A percentile compares a stretch with the other conserved stretches of the same genome.
Conservation (phyloP, 2,329 filamentous ascomycete genomes). For the Stenocarpella maydis region DNA sequence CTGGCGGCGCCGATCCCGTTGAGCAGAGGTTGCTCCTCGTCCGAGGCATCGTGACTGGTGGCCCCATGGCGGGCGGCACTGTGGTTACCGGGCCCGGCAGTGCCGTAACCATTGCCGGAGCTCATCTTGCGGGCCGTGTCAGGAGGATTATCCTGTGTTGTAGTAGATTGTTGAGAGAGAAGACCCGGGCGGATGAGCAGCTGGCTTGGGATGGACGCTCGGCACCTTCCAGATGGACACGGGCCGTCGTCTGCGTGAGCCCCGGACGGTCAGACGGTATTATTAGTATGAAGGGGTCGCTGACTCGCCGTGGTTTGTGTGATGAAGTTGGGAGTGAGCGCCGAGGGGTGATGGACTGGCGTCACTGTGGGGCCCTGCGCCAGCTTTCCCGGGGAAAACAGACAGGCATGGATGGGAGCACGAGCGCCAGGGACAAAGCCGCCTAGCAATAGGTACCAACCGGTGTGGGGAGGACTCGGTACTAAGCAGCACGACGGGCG, state of each 20-base stretch:
- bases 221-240: background rate
- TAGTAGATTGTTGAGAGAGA: background rate
- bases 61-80: constrained; percentile 11
- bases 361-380: constrained; percentile 23
- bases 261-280: constrained; percentile 20
- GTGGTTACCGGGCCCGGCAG: constrained; percentile 13
- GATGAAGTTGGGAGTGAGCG: background rate
- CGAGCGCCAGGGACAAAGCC: background rate
- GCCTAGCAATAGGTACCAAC: background rate
- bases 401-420: constrained; percentile 1
- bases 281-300: constrained; percentile 9
- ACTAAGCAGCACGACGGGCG: background rate
- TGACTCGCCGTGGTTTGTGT: constrained; percentile 13
- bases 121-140: constrained; percentile 27
- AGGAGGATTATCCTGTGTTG: background rate
- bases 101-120: constrained; percentile 25
- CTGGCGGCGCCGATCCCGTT: constrained; percentile 32
- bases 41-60: constrained; percentile 28
- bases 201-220: background rate
- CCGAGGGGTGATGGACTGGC: background rate
- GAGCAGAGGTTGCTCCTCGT: constrained; percentile 49
- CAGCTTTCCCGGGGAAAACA: constrained; percentile 10
- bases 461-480: background rate
- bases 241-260: background rate
- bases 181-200: background rate